Evolutionary conservation across 2,329 filamentous ascomycete species (phyloP).

Genomic region (Talaromyces albobiverticillius): DNA sequence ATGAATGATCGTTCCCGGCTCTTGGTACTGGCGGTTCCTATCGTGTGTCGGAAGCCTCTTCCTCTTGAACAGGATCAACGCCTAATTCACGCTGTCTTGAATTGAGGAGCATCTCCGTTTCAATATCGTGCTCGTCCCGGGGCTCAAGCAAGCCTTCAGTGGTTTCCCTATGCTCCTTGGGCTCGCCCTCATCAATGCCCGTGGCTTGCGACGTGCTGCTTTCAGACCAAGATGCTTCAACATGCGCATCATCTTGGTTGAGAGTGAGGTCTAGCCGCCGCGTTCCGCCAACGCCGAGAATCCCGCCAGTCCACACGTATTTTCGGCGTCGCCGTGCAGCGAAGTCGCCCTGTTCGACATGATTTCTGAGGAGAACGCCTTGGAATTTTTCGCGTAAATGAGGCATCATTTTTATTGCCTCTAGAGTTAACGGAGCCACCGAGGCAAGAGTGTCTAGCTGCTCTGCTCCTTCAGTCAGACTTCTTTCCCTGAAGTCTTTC

Average conservation of each 20-base stretch:
- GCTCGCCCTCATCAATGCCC: neutral
- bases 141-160: slow-evolving; percentile 18
- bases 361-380: slow-evolving; percentile 36
- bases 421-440: slow-evolving; percentile 35
- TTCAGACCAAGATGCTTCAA: neutral
- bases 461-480: slow-evolving; percentile 30
- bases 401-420: slow-evolving; percentile 36
- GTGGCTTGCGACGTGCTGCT: neutral
- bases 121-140: slow-evolving; percentile 26
- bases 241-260: neutral
- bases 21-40: neutral
- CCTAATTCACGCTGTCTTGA: slow-evolving; percentile 14
- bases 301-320: slow-evolving; percentile 35
- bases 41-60: slow-evolving; percentile 16
- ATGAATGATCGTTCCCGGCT: neutral
- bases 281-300: slow-evolving; percentile 28
- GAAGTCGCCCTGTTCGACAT: slow-evolving; percentile 24
- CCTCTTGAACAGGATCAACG: slow-evolving; percentile 16
- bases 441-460: slow-evolving; percentile 28
- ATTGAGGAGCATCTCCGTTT: slow-evolving; percentile 22
- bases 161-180: neutral
- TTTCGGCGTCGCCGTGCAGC: slow-evolving; percentile 16
- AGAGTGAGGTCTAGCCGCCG: slow-evolving; percentile 12
- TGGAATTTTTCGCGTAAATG: slow-evolving; percentile 40
- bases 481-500: slow-evolving; percentile 33